These are phyloP conservation scores for Lablab purpureus DNA, from an alignment of 306 rosid species.

Conservation along the genomic window DNA sequence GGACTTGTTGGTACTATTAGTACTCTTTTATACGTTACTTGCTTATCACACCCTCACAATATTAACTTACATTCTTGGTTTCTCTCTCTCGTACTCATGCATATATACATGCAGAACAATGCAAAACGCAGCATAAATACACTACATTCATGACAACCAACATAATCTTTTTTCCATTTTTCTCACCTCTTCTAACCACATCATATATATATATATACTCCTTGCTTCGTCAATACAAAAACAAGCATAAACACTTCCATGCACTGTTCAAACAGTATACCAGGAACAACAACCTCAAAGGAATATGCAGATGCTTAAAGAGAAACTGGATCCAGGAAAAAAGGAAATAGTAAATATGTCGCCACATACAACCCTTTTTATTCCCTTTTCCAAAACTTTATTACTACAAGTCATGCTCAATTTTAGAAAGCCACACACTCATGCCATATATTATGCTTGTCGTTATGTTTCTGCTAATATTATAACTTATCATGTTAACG, in stretches of 20 bases:
- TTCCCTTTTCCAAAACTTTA: not conserved
- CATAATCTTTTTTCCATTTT: not conserved
- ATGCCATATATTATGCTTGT: not conserved
- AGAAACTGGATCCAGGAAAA: not conserved
- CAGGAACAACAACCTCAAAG: not conserved
- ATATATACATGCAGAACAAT: conserved; percentile 49
- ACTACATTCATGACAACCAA: conserved; percentile 33
- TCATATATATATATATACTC: too few relatives aligned
- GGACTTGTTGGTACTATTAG: conserved; percentile 48
- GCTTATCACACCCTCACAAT: conserved; percentile 33
- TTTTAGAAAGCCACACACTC: not conserved
- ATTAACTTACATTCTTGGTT: conserved; percentile 43
- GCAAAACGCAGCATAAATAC: conserved; percentile 25
- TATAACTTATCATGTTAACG: too few relatives aligned
- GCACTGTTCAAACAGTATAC: not conserved
- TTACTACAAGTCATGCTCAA: not conserved
- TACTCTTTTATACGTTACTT: conserved; percentile 46
- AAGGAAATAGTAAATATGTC: not conserved
- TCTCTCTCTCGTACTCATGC: conserved; percentile 40
- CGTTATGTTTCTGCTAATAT: too few relatives aligned
- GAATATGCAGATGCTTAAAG: not conserved
- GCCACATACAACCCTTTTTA: not conserved
- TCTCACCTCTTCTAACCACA: not conserved
- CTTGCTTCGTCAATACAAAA: not conserved
- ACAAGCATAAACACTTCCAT: not conserved